phyloP scores from a whole-genome alignment of 2,329 filamentous ascomycete species.

The Botrytis fabae region DNA sequence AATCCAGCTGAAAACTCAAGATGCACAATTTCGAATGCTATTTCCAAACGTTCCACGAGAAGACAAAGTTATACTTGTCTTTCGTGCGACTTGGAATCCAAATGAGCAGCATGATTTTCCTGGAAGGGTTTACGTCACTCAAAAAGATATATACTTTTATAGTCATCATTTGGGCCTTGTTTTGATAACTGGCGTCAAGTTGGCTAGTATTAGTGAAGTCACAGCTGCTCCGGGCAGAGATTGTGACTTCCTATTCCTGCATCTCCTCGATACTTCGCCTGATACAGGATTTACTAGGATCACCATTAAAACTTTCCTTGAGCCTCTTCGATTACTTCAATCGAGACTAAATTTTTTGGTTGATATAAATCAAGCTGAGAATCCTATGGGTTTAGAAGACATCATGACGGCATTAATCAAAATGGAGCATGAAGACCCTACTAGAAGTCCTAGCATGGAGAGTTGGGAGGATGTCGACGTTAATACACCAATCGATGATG shows the following conservation, averaged over 20 bases:
- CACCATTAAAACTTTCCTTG: conserved; percentile 89
- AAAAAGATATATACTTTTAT: conserved; percentile 90
- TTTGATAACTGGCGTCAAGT: conserved; percentile 72
- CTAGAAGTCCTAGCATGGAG: conserved; percentile 72
- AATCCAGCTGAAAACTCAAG: conserved; percentile 76
- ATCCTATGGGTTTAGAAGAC: conserved; percentile 66
- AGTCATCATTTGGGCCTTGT: conserved; percentile 92
- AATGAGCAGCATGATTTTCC: conserved; percentile 76
- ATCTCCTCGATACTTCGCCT: conserved; percentile 49
- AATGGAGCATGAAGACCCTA: conserved; percentile 64
- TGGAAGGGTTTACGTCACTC: conserved; percentile 84
- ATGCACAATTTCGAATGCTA: conserved; percentile 88
- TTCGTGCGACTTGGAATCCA: conserved; percentile 82
- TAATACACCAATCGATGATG: conserved; percentile 60
- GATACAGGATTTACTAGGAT: conserved; percentile 51
- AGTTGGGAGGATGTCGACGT: conserved; percentile 85
- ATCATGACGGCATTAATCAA: conserved; percentile 71
- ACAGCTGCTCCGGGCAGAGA: conserved; percentile 86
- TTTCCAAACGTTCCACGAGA: conserved; percentile 78
- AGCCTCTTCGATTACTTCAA: conserved; percentile 80
- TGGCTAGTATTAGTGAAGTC: conserved; percentile 79
- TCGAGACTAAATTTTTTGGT: conserved; percentile 82
- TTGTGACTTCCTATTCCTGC: conserved; percentile 89
- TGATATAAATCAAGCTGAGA: conserved; percentile 72
- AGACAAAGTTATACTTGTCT: conserved; percentile 87